Percentiles rank a stretch among this genome's conserved stretches.
phyloP scores from a whole-genome alignment of 306 rosid species.

The Cucurbita moschata region DNA sequence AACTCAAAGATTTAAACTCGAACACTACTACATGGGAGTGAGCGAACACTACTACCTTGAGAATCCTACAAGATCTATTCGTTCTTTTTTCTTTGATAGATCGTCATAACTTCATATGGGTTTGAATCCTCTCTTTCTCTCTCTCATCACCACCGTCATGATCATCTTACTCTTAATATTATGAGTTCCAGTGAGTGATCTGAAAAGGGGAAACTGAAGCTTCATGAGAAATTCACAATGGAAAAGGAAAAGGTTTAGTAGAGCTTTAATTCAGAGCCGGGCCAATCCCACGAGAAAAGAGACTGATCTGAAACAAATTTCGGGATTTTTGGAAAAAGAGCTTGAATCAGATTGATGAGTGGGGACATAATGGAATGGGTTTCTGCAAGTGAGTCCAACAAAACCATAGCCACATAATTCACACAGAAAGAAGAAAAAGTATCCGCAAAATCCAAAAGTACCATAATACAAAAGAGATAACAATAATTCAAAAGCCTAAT shows the following conservation, averaged over 20 bases:
- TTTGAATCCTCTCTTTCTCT: neutral
- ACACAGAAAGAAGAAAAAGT: neutral
- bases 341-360: neutral
- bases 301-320: neutral
- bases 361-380: neutral
- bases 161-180: neutral
- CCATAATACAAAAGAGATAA: neutral
- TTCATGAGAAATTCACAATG: neutral
- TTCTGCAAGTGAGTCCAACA: neutral
- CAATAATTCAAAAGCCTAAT: slow-evolving; percentile 4
- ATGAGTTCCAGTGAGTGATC: neutral
- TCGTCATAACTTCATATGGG: no score
- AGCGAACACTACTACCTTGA: no score
- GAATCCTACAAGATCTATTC: no score
- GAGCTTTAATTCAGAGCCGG: neutral
- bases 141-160: neutral
- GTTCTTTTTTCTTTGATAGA: no score
- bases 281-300: slow-evolving; percentile 8
- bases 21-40: no score
- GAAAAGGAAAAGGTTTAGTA: neutral
- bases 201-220: no score
- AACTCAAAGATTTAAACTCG: no score
- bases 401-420: slow-evolving; percentile 7
- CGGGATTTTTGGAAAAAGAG: slow-evolving; percentile 1
- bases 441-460: neutral